Base-by-base conservation (phyloP, 208 protist genomes). In the Acanthamoeba triangularis region DNA sequence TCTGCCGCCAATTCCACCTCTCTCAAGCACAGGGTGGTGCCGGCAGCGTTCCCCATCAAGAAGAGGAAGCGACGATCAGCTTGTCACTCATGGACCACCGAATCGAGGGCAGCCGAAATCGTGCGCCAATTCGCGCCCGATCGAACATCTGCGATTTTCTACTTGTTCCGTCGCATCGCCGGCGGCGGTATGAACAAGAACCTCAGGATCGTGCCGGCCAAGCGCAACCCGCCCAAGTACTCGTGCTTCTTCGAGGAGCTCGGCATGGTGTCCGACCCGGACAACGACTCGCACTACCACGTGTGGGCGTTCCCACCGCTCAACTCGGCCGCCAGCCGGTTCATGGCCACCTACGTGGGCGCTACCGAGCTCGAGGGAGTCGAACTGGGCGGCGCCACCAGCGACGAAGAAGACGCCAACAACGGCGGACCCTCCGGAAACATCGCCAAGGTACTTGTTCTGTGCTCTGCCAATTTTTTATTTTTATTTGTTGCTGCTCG, bases 161-260 rank as follows among this genome's bases (percentile, higher is more conserved):
- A 91, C 59, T 52, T 91, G 25, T 91, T 91, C 35, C 49, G 59
- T 30, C 49, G 84, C 23, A 69, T 69, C 30, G 84, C 84, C 10
- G 18, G 59, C 30, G 84, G 84, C 33, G 84, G 84, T 4, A 91
- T 91, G 84, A 67, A 67, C 35, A 91, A 91, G 52, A 56, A 91
- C 49, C 59, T 91, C 30, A n/a, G 84, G 10, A 91, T 91, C 59
- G 54, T 91, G 84, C 84, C 84, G 3, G 84, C 56, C 59, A 91
- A 91, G 84, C 49, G 84, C 49, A 61, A 69, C 49, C 84, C 84
- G 25, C 56, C 49, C n/a, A 91, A 91, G 33, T 91, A 91, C 35
- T 61, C 84, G 30, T 91, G 84, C 84, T 69, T 44, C 49, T 91
- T 91, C 33, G 84, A 91, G 84, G 84, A 91, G 41, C 59, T 91